Evolutionary conservation across 768 basidiomycete species (phyloP), one percentile per base, ranked within the genome.

Genomic region (Neoboletus subvelutipes): DNA sequence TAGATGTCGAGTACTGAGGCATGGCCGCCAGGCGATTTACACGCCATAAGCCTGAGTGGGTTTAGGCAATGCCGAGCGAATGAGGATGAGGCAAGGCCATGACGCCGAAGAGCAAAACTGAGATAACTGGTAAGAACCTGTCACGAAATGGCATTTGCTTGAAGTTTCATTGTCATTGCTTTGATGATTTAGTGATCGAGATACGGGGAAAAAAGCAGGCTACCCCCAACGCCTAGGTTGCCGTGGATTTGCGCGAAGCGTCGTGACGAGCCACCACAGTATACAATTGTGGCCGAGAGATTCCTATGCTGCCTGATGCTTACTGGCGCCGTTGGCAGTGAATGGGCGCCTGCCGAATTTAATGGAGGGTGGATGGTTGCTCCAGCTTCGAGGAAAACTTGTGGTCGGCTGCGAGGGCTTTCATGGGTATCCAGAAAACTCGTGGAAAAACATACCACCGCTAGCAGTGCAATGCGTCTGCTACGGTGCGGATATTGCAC

Each of bases 401-500:
- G 64, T 60, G 65, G 64, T 31, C 60, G 65, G 64, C 60, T 67
- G 60, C 54, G 36, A 55, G 41, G 36, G 57, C 17, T n/a, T 45
- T 51, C 36, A 55, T 55, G 63, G 63, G 46, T 26, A 55, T 45
- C 59, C 41, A 31, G 34, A 54, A 45, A 53, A 54, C 63, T 61
- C 66, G 57, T 65, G 63, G 63, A 45, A 24, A 48, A 41, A 31
- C 47, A 49, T 55, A 52, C 55, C 39, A 52, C 55, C 39, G 36
- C 41, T 33, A 45, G 39, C 17, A 29, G 11, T 47, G 64, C 57
- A 57, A 54, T 54, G 65, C 56, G 52, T 56, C 42, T 52, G 56
- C 58, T 66, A 67, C 57, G 65, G 67, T 45, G 67, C 64, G 65
- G 67, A 67, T 52, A 68, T 67, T 68, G 66, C 51, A 41, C 66